A percentile compares a stretch with the other conserved stretches of the same genome.
Conservation (phyloP, 164 flowering plant genomes). For the Kalanchoe fedtschenkoi region DNA sequence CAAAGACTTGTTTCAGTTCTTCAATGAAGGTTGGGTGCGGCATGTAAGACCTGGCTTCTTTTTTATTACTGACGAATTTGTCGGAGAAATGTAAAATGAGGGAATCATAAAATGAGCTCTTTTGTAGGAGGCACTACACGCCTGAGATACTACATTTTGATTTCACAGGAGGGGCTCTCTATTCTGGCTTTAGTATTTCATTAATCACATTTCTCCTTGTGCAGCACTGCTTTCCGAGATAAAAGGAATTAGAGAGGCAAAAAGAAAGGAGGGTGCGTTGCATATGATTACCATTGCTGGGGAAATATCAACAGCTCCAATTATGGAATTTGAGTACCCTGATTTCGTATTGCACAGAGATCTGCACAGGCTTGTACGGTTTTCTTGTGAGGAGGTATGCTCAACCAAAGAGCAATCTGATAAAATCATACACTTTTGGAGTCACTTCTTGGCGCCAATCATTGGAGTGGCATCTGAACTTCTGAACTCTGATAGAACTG, state of each 20-base stretch:
- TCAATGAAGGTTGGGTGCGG: too few species aligned
- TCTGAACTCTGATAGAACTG: neutral
- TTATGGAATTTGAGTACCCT: neutral
- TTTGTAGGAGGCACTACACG: neutral
- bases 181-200: neutral
- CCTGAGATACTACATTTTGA: neutral
- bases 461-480: conserved; percentile 1
- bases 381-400: neutral
- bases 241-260: neutral
- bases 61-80: too few species aligned
- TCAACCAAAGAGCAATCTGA: neutral
- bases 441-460: neutral
- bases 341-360: neutral
- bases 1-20: too few species aligned
- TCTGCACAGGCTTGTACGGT: neutral
- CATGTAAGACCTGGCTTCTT: too few species aligned
- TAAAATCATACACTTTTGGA: neutral
- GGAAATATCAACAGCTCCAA: neutral
- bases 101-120: too few species aligned
- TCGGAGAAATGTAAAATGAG: too few species aligned
- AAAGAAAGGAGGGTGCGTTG: neutral
- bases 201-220: neutral
- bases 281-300: neutral
- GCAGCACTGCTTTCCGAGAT: neutral
- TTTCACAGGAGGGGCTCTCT: neutral